Evolutionary conservation across 1,284 basidiomycete species (phyloP).

Genomic region (Ustilago lituana): DNA sequence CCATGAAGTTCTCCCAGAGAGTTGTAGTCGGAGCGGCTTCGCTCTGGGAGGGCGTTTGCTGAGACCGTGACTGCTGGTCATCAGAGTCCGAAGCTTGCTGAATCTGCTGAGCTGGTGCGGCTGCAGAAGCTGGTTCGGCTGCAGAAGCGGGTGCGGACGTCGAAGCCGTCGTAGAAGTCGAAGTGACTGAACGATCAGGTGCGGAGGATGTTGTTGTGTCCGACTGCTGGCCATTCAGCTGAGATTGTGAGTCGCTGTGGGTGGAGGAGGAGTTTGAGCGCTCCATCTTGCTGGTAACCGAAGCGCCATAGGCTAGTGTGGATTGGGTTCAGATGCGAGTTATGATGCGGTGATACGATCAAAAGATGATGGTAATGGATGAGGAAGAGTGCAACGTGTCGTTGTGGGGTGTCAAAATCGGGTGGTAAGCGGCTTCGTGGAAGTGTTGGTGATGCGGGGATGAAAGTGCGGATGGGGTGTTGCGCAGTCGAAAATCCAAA

Average conservation of each 20-base stretch:
- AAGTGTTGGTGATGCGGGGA: no score
- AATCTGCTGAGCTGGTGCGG: neutral
- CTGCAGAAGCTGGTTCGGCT: no score
- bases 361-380: neutral
- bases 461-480: neutral
- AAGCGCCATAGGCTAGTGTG: constrained; percentile 9
- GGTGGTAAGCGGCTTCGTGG: no score
- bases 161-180: neutral
- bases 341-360: no score
- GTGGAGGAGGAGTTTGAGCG: constrained; percentile 10
- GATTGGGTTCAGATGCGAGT: no score
- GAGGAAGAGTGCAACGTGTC: no score
- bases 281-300: constrained; percentile 20
- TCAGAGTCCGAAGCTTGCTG: neutral
- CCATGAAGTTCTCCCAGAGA: constrained; percentile 39
- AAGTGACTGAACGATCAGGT: no score
- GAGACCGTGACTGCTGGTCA: neutral
- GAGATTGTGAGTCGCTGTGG: no score
- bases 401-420: no score
- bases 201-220: neutral
- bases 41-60: neutral
- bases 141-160: no score
- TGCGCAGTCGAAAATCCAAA: no score
- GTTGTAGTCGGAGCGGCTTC: constrained; percentile 13
- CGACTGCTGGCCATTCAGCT: neutral